Percentiles rank a stretch among this genome's conserved stretches.
Conservation (phyloP, 768 basidiomycete genomes). For the Amanita rubescens region DNA sequence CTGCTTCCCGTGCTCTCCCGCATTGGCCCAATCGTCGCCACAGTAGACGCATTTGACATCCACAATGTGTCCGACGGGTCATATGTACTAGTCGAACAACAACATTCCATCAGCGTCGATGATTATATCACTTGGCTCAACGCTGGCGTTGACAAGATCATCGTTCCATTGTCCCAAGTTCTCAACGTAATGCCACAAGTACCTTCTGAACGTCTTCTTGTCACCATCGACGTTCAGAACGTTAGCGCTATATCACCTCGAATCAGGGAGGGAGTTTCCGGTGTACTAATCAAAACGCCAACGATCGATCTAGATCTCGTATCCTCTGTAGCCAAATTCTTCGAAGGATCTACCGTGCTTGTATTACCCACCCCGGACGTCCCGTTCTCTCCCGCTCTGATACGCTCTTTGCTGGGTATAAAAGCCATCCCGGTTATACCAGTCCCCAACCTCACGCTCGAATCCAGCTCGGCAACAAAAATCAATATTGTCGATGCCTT, state of each 20-base stretch:
- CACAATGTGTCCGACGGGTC: conserved; percentile 28
- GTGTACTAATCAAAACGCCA: conserved; percentile 71
- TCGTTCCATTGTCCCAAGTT: conserved; percentile 60
- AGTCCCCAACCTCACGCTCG: conserved; percentile 58
- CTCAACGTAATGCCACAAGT: conserved; percentile 61
- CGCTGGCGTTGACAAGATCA: conserved; percentile 71
- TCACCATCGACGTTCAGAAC: conserved; percentile 69
- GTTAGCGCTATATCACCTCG: conserved; percentile 71
- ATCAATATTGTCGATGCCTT: conserved; percentile 82
- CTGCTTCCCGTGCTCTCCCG: conserved; percentile 59
- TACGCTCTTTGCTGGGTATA: conserved; percentile 51
- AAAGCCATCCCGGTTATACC: conserved; percentile 68
- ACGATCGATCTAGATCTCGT: conserved; percentile 71
- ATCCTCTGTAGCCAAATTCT: conserved; percentile 70
- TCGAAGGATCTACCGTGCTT: conserved; percentile 52
- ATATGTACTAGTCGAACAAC: conserved; percentile 52
- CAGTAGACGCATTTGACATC: conserved; percentile 23
- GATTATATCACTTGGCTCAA: conserved; percentile 63
- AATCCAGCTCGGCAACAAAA: conserved; percentile 42
- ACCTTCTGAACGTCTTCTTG: conserved; percentile 63
- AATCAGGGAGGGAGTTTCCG: conserved; percentile 65
- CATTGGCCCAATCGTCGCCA: conserved; percentile 70
- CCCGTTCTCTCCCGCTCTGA: conserved; percentile 49
- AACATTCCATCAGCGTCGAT: conserved; percentile 39
- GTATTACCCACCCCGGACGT: conserved; percentile 44